Percentiles rank a stretch among this genome's conserved stretches.
Conservation (phyloP, 2,329 filamentous ascomycete species). For the Scopulariopsis brevicaulis region DNA sequence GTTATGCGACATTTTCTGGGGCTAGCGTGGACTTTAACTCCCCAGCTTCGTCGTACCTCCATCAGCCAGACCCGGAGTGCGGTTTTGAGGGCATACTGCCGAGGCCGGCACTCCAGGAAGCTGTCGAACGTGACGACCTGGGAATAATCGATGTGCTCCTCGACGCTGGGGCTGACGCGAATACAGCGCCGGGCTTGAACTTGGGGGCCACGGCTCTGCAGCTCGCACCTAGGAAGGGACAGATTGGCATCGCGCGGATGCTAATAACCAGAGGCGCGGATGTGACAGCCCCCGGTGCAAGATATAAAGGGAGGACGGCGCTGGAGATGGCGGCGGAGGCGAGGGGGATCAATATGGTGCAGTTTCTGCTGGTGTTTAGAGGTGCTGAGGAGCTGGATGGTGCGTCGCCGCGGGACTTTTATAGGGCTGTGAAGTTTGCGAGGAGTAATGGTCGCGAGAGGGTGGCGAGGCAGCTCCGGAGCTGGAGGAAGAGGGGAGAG, state of each 20-base stretch:
- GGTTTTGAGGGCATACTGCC: constrained; percentile 14
- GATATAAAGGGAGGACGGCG: background rate
- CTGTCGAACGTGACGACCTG: constrained; percentile 19
- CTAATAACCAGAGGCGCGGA: background rate
- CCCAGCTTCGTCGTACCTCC: background rate
- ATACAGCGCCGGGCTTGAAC: constrained; percentile 17
- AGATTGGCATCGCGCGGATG: constrained; percentile 9
- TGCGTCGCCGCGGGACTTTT: background rate
- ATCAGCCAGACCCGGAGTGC: background rate
- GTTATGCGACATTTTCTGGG: background rate
- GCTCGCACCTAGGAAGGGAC: constrained; percentile 18
- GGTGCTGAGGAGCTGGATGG: background rate
- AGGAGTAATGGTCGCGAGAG: background rate
- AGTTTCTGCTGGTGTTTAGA: background rate
- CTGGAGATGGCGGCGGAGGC: background rate
- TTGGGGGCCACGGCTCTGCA: constrained; percentile 25
- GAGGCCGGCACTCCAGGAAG: constrained; percentile 26
- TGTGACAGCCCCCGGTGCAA: background rate
- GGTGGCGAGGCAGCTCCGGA: background rate
- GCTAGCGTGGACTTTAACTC: background rate
- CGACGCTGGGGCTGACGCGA: constrained; percentile 23
- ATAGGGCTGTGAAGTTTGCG: background rate
- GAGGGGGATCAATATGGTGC: background rate
- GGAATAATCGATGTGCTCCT: constrained; percentile 25
- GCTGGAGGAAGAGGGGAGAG: background rate